phyloP scores from a whole-genome alignment of 2,329 filamentous ascomycete species.

The Pseudohalonectria lignicola region DNA sequence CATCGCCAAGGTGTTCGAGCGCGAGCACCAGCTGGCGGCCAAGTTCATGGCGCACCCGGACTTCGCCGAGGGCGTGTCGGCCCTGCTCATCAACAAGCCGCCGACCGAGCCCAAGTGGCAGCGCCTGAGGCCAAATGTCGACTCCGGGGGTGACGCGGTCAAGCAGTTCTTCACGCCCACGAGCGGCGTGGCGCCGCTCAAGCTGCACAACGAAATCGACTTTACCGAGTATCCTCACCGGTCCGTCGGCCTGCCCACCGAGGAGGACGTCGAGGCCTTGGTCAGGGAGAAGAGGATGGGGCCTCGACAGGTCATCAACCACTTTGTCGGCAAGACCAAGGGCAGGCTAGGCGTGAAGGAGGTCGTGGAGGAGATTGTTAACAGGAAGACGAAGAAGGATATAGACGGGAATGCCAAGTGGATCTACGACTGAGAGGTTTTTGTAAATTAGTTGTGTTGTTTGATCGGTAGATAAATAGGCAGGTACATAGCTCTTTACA shows the following conservation, averaged over 20 bases:
- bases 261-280: slow-evolving; percentile 43
- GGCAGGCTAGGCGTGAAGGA: slow-evolving; percentile 59
- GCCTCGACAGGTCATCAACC: slow-evolving; percentile 41
- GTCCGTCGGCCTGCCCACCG: slow-evolving; percentile 61
- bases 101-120: slow-evolving; percentile 58
- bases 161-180: slow-evolving; percentile 55
- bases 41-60: slow-evolving; percentile 88
- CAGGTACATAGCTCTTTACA: neutral
- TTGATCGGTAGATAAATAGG: neutral
- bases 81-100: slow-evolving; percentile 61
- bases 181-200: slow-evolving; percentile 32
- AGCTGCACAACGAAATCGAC: slow-evolving; percentile 49
- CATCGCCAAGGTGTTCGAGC: slow-evolving; percentile 75
- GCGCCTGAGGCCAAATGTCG: slow-evolving; percentile 47
- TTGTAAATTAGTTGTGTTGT: neutral
- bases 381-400: slow-evolving; percentile 42
- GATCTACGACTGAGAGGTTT: slow-evolving; percentile 8
- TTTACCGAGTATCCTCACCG: slow-evolving; percentile 66
- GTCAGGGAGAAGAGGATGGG: slow-evolving; percentile 30
- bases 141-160: slow-evolving; percentile 35
- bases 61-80: slow-evolving; percentile 84
- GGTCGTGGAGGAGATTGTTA: slow-evolving; percentile 58
- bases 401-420: slow-evolving; percentile 16
- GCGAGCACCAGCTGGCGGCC: slow-evolving; percentile 73
- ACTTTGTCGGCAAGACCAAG: slow-evolving; percentile 47